Evolutionary conservation across 2,329 filamentous ascomycete genomes (phyloP), one percentile per base, ranked within the genome.

Genomic region (Aspergillus costaricaensis): DNA sequence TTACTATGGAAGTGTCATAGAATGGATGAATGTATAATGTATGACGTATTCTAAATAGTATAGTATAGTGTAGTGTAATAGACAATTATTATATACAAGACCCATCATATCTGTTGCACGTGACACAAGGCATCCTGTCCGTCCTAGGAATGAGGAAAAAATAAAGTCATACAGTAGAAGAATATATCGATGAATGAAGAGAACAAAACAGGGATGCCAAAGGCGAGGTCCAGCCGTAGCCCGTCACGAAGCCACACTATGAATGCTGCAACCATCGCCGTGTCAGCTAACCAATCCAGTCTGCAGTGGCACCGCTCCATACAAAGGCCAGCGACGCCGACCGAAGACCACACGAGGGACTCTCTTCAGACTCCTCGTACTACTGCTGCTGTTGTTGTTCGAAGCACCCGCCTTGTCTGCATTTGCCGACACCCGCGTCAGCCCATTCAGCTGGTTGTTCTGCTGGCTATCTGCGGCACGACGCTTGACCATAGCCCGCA

Each of bases 401-500:
- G 2, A 12, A 12, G 30, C 12, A 4, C 30, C 30, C 4, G 30
- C 10, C 30, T 10, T n/a, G 12, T 27, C 32, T 36, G 30, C 5
- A 27, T 14, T 7, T 14, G 32, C 6, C 4, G 39, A n/a, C 4
- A 17, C 39, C 9, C 53, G n/a, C n/a, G 36, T n/a, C n/a, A 23
- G 12, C 6, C 19, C 36, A 23, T 10, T 9, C 15, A 12, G 15
- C 9, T 8, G 7, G n/a, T 21, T 12, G 38, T 17, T n/a, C 21
- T 19, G 6, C 3, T 12, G 3, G 32, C 30, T 25, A 6, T 43
- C 39, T 12, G 32, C 36, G 5, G 55, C 27, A 17, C 61, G 61
- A 6, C 61, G 61, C 23, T 51, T 57, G 27, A 62, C 58, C 39
- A 64, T 59, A 1, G 58, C 60, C n/a, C 55, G 52, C 5, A 64